phyloP scores from a whole-genome alignment of 495 filamentous ascomycete species.

The Aspergillus asperescens region DNA sequence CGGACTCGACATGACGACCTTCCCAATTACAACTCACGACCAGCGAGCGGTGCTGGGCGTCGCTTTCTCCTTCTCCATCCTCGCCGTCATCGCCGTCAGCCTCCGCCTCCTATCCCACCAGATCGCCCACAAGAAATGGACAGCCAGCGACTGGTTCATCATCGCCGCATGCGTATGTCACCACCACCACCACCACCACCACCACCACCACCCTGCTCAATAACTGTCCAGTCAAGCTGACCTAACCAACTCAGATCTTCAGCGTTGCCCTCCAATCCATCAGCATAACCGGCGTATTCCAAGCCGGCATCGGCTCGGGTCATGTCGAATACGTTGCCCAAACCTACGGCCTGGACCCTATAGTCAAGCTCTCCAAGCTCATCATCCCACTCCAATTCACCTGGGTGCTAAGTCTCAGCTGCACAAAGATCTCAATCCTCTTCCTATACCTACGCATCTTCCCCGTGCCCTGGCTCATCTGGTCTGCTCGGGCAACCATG shows the following conservation, averaged over 20 bases:
- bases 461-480: constrained; percentile 14
- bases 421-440: constrained; percentile 32
- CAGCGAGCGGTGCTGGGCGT: constrained; percentile 11
- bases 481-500: constrained; percentile 16
- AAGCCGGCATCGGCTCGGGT: constrained; percentile 15
- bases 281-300: constrained; percentile 14
- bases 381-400: constrained; percentile 19
- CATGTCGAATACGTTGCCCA: constrained; percentile 5
- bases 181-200: background rate
- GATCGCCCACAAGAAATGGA: constrained; percentile 19
- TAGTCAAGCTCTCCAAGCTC: constrained; percentile 15
- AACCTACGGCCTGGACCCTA: constrained; percentile 8
- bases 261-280: constrained; percentile 13
- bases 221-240: background rate
- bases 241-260: constrained; percentile 7
- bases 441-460: constrained; percentile 34
- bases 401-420: constrained; percentile 21
- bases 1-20: constrained; percentile 7
- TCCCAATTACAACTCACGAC: constrained; percentile 11
- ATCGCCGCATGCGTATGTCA: constrained; percentile 16
- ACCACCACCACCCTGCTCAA: background rate
- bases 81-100: constrained; percentile 11
- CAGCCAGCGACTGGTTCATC: constrained; percentile 15
- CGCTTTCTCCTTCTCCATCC: constrained; percentile 10
- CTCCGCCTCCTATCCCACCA: constrained; percentile 15